phyloP scores from a whole-genome alignment of 176 grass and related monocot species.

The Carex scoparia region DNA sequence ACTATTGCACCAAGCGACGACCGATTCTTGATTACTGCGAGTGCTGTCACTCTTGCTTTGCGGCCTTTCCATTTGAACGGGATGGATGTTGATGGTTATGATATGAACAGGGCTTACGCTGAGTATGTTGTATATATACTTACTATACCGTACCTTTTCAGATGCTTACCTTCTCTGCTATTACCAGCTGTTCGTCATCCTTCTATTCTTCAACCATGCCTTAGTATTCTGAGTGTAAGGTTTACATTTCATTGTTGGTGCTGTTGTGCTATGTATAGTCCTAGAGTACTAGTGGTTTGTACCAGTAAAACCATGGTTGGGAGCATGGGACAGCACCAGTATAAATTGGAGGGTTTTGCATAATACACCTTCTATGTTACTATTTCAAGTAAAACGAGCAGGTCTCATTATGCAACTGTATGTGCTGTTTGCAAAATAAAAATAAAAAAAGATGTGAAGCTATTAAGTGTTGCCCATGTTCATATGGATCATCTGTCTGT shows the following conservation, averaged over 20 bases:
- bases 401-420: background rate
- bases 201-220: slow-evolving; percentile 56
- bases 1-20: slow-evolving; percentile 47
- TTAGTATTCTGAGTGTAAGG: slow-evolving; percentile 78
- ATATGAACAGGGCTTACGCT: slow-evolving; percentile 44
- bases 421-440: background rate
- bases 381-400: slow-evolving; percentile 17
- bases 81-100: slow-evolving; percentile 20
- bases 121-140: slow-evolving; percentile 62
- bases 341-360: background rate
- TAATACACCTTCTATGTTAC: slow-evolving; percentile 17
- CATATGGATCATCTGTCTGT: background rate
- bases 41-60: slow-evolving; percentile 75
- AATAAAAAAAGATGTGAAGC: background rate
- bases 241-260: slow-evolving; percentile 1
- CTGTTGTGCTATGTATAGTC: background rate
- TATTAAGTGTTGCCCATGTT: background rate
- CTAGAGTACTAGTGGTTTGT: background rate
- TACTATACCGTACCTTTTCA: slow-evolving; percentile 78
- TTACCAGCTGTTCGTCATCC: slow-evolving; percentile 75
- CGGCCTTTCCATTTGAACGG: slow-evolving; percentile 70
- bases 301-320: background rate
- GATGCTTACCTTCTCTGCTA: slow-evolving; percentile 52
- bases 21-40: slow-evolving; percentile 64
- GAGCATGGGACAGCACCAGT: background rate